Evolutionary conservation across 345 rosid species (phyloP).

Genomic region (Brassica cretica): DNA sequence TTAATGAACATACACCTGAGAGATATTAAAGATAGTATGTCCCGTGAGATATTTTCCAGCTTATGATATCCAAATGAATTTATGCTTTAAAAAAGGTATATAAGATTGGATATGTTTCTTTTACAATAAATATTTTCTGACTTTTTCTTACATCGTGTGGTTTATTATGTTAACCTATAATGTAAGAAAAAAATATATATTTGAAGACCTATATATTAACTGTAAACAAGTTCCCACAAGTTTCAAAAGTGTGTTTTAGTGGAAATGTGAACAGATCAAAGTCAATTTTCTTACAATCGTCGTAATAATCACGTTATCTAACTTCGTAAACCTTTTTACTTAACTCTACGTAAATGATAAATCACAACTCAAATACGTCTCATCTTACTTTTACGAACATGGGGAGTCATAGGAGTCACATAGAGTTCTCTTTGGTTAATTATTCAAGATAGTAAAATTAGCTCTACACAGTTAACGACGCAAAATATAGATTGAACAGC

Average conservation of each 20-base stretch:
- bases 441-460: background rate
- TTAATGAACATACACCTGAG: background rate
- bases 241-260: background rate
- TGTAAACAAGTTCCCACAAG: background rate
- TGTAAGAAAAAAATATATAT: background rate
- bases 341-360: constrained; percentile 8
- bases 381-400: background rate
- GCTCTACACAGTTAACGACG: background rate
- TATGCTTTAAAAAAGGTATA: background rate
- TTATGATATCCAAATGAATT: background rate
- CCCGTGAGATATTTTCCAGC: background rate
- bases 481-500: background rate
- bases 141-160: background rate
- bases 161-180: background rate
- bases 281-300: background rate
- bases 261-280: background rate
- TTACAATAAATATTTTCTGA: background rate
- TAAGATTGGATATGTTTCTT: background rate
- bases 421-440: background rate
- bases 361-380: background rate
- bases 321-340: background rate
- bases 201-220: background rate
- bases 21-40: background rate
- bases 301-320: background rate
- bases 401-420: background rate